Base-by-base conservation (phyloP, 768 basidiomycete genomes). In the Suillus variegatus region DNA sequence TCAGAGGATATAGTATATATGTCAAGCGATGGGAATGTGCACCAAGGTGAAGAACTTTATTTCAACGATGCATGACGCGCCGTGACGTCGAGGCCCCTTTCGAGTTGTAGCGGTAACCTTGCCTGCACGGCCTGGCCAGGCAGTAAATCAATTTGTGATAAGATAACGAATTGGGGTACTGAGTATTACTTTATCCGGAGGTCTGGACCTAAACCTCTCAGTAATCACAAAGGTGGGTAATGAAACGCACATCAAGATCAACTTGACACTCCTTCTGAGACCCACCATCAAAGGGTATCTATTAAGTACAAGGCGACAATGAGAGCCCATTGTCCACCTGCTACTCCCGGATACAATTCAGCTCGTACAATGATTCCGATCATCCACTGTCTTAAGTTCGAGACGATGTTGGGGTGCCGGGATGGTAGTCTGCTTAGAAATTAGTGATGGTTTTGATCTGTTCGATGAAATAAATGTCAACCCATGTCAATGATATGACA, bases 371-470 rank as follows among this genome's bases (percentile, higher is more conserved):
- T 32, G 6, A 32, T 32, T 32, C 32, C 32, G 32, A 32, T 32
- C 32, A 32, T 32, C n/a, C n/a, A n/a, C n/a, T n/a, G n/a, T n/a
- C 38, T 94, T 91, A 28, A 91, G 84, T 68, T 94, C 86, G 78
- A 93, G 20, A 79, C 79, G 66, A 88, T 71, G 9, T 67, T 73
- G 32, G 32, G 32, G 32, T 1, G 1, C 32, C 32, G 32, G 6
- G 32, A 32, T 32, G 32, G 32, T 1, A 32, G 32, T 32, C 43
- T 6, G 60, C 46, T 43, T 60, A 61, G 46, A 61, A 65, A 44
- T 60, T 43, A 22, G 62, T 62, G 36, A 62, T 14, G 10, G 35
- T 47, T 22, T 46, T 5, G 18, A 28, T 41, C 40, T 58, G 57
- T 28, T 14, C 56, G 8, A 58, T 58, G 49, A 9, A 51, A 51